Percentiles rank a stretch among this genome's conserved stretches.
phyloP scores from a whole-genome alignment of 1,284 basidiomycete species.

The Ganoderma meredithae region DNA sequence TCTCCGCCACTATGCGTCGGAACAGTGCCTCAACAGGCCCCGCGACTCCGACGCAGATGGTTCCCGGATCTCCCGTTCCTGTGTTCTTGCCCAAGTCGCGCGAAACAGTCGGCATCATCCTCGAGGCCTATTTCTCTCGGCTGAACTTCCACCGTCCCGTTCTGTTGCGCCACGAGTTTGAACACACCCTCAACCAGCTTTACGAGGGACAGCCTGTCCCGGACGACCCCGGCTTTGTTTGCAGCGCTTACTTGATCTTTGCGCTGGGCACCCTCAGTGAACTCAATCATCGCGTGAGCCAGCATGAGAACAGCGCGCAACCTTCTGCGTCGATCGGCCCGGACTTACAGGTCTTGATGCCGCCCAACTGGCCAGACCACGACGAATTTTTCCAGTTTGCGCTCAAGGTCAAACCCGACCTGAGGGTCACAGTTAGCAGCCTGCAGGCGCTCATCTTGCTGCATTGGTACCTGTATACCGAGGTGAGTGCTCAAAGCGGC shows the following conservation, averaged over 20 bases:
- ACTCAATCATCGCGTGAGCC: constrained; percentile 70
- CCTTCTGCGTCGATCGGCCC: constrained; percentile 25
- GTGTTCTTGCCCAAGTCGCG: constrained; percentile 81
- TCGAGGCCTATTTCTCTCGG: constrained; percentile 74
- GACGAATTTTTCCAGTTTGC: constrained; percentile 84
- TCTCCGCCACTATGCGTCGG: constrained; percentile 56
- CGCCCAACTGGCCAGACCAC: constrained; percentile 77
- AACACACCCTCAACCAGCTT: constrained; percentile 64
- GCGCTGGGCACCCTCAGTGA: constrained; percentile 84
- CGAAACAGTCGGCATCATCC: constrained; percentile 63
- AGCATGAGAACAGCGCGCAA: constrained; percentile 49
- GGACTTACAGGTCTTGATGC: constrained; percentile 52
- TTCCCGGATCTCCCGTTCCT: constrained; percentile 36
- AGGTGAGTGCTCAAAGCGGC: constrained; percentile 54
- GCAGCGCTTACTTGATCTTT: constrained; percentile 76
- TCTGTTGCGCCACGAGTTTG: constrained; percentile 70
- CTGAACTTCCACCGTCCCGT: constrained; percentile 83
- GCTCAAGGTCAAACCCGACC: constrained; percentile 76
- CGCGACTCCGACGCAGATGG: constrained; percentile 40
- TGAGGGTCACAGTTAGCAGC: constrained; percentile 80
- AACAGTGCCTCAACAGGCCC: constrained; percentile 40
- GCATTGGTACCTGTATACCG: constrained; percentile 88
- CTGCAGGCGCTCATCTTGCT: constrained; percentile 81
- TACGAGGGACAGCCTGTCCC: constrained; percentile 60
- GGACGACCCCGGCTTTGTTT: constrained; percentile 79